Conservation (phyloP, 1,284 basidiomycete species). For the Pseudozyma thailandica region DNA sequence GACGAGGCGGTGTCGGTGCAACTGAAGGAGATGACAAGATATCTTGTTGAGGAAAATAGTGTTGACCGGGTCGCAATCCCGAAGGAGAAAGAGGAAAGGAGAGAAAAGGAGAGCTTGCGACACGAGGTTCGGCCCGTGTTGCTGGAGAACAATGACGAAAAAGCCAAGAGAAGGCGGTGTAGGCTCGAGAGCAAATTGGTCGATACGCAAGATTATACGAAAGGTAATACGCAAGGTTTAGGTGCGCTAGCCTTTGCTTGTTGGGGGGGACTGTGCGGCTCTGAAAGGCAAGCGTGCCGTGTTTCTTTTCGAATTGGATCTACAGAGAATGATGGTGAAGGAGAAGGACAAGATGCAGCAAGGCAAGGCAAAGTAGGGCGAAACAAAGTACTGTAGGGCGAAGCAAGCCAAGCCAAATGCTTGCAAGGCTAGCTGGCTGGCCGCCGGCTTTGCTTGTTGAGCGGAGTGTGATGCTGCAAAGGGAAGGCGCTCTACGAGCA, state of each 20-base stretch:
- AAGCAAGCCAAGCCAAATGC: neutral
- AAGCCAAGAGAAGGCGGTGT: neutral
- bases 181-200: conserved; percentile 3
- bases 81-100: neutral
- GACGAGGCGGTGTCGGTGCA: neutral
- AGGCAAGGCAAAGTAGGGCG: neutral
- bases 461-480: neutral
- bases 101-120: neutral
- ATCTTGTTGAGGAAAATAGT: no score
- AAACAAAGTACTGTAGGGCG: neutral
- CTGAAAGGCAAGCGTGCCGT: no score
- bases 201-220: no score
- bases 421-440: neutral
- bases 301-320: neutral
- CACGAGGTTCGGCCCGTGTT: neutral
- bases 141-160: neutral
- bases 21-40: no score
- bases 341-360: neutral
- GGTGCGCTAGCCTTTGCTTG: no score
- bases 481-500: no score
- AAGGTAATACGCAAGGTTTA: no score
- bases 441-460: neutral
- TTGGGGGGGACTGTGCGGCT: neutral
- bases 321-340: neutral
- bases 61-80: no score